phyloP scores from a whole-genome alignment of 139 green algal species.

The Raphidocelis subcapitata region DNA sequence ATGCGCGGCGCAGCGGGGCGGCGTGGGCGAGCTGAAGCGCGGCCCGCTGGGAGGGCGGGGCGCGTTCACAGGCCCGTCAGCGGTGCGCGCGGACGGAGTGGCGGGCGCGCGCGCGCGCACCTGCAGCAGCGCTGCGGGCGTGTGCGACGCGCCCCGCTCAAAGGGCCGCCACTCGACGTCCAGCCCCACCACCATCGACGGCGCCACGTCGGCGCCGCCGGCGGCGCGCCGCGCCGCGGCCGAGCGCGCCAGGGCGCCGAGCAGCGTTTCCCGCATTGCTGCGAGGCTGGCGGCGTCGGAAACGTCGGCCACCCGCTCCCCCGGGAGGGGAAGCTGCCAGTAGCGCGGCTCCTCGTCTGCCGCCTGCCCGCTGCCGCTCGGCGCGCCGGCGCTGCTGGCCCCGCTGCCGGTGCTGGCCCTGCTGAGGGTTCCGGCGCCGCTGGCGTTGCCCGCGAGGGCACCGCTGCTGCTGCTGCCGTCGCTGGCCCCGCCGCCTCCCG shows the following conservation, averaged over 20 bases:
- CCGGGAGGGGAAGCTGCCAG: too few species aligned
- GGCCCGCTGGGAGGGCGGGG: background rate
- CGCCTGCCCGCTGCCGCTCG: background rate
- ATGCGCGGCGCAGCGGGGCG: too few species aligned
- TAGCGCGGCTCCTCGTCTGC: background rate
- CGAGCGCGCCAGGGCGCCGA: too few species aligned
- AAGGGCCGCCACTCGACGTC: constrained; percentile 27
- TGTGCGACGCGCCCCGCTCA: constrained; percentile 5
- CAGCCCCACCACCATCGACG: background rate
- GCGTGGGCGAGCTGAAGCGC: background rate
- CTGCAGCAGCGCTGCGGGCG: constrained; percentile 31
- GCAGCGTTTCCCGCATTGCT: too few species aligned
- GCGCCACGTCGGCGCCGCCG: background rate
- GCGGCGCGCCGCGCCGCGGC: too few species aligned
- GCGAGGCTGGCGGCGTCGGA: too few species aligned
- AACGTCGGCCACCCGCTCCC: background rate
- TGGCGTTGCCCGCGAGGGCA: too few species aligned
- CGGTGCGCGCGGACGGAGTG: background rate
- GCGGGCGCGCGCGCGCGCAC: background rate
- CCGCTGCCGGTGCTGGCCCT: constrained; percentile 3
- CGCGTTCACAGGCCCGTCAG: too few species aligned
- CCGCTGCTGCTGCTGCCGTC: constrained; percentile 9
- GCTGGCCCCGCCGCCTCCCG: background rate
- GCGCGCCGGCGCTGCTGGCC: constrained; percentile 6
- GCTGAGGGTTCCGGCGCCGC: background rate